Evolutionary conservation across 2,329 filamentous ascomycete species (phyloP), one percentile per base, ranked within the genome.

Genomic region (Exophiala alcalophila): DNA sequence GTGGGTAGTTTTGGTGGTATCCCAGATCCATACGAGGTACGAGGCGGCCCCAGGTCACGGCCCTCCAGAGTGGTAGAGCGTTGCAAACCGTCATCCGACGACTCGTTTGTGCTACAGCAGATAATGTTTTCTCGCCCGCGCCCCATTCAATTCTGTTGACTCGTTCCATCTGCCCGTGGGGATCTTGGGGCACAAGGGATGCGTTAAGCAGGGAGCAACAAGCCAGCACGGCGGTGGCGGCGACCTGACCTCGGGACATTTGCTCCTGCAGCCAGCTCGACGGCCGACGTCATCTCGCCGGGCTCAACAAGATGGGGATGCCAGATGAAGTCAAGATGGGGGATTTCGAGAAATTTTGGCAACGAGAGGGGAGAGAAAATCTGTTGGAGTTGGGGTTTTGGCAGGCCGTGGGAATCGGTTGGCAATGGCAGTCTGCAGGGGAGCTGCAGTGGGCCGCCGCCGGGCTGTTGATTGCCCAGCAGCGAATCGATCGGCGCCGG

Each of bases 321-420:
- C n/a, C n/a, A n/a, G n/a, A n/a, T n/a, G n/a, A n/a, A n/a, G n/a
- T n/a, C n/a, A n/a, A n/a, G n/a, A n/a, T n/a, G n/a, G n/a, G 12
- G 24, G 31, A 30, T 40, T 40, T 39, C 14, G n/a, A n/a, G 24
- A 25, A 30, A 34, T 40, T 39, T n/a, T 37, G 8, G 6, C 32
- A 36, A 25, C 12, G 9, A 16, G 24, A 21, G 19, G 27, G 21
- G 24, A 28, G 15, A 15, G 35, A 39, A 45, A 45, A 38, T 33
- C 25, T 49, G 41, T 49, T 49, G 47, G 42, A 49, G 42, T 39
- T 45, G 41, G 33, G 41, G 41, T n/a, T n/a, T n/a, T n/a, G n/a
- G n/a, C n/a, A n/a, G n/a, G n/a, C n/a, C n/a, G 27, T 44, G 37
- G 25, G 37, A 30, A 21, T 19, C 9, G 25, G 36, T 14, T 47